A percentile compares a stretch with the other conserved stretches of the same genome.
Evolutionary conservation across 139 green algal species (phyloP).

Genomic region (Tetraselmis chui): DNA sequence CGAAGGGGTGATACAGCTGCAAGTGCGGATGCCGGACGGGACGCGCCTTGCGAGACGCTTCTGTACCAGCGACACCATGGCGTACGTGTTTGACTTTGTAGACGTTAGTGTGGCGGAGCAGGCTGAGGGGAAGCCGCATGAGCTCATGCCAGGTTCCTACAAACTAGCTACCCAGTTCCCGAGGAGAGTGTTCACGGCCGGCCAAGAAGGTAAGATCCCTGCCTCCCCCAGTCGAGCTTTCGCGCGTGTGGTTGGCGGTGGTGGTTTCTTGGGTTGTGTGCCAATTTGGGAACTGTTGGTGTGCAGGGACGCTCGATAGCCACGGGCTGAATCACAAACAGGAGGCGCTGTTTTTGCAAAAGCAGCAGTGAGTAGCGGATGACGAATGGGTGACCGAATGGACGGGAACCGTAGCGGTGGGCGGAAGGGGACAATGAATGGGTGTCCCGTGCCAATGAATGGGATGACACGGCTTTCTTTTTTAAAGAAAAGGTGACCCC

Average conservation of each 20-base stretch:
- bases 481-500: too few relatives aligned
- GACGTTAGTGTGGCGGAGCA: slow-evolving; percentile 38
- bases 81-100: slow-evolving; percentile 68
- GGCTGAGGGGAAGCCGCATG: neutral
- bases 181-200: slow-evolving; percentile 23
- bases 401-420: too few relatives aligned
- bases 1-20: slow-evolving; percentile 33
- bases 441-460: too few relatives aligned
- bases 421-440: too few relatives aligned
- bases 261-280: too few relatives aligned
- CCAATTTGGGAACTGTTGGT: too few relatives aligned
- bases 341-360: slow-evolving; percentile 53
- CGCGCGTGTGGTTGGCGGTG: too few relatives aligned
- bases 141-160: slow-evolving; percentile 49
- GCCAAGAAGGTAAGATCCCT: neutral
- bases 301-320: slow-evolving; percentile 23
- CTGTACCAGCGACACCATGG: slow-evolving; percentile 21
- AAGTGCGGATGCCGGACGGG: slow-evolving; percentile 58
- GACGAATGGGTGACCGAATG: too few relatives aligned
- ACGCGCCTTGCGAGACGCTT: slow-evolving; percentile 46
- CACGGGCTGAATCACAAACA: slow-evolving; percentile 41
- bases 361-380: neutral
- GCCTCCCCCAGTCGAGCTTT: too few relatives aligned
- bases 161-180: slow-evolving; percentile 63
- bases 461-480: too few relatives aligned